Conservation (phyloP, 129 eudicot species). For the Rutidosis leptorrhynchoides region DNA sequence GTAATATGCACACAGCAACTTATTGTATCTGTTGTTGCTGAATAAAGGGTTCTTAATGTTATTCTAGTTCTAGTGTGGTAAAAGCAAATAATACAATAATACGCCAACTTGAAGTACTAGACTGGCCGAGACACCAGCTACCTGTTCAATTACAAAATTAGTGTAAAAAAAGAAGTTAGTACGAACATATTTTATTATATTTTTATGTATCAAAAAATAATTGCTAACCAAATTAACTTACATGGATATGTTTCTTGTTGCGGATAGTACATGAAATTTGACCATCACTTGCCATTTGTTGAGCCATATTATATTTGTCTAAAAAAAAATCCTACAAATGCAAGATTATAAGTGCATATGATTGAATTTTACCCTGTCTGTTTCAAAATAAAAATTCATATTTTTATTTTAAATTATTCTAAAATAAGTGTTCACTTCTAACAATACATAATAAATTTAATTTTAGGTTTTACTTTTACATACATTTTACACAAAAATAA, state of each 20-base stretch:
- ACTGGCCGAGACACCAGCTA: constrained; percentile 6
- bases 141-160: neutral
- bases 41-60: too few relatives aligned
- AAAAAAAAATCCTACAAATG: constrained; percentile 19
- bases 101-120: neutral
- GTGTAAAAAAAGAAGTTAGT: too few relatives aligned
- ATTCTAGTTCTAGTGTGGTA: neutral
- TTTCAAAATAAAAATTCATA: too few relatives aligned
- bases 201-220: too few relatives aligned
- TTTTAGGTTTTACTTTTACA: too few relatives aligned
- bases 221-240: neutral
- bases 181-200: too few relatives aligned
- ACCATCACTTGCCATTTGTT: neutral
- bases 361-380: neutral
- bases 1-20: too few relatives aligned
- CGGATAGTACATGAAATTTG: neutral
- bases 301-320: constrained; percentile 4
- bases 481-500: too few relatives aligned
- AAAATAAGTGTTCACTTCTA: too few relatives aligned
- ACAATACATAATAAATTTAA: neutral
- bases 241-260: constrained; percentile 16
- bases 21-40: too few relatives aligned
- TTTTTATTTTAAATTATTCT: too few relatives aligned
- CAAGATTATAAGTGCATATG: neutral
- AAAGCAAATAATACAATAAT: neutral